Evolutionary conservation across 331 rosid genomes (phyloP).

Genomic region (Malus hybrid): DNA sequence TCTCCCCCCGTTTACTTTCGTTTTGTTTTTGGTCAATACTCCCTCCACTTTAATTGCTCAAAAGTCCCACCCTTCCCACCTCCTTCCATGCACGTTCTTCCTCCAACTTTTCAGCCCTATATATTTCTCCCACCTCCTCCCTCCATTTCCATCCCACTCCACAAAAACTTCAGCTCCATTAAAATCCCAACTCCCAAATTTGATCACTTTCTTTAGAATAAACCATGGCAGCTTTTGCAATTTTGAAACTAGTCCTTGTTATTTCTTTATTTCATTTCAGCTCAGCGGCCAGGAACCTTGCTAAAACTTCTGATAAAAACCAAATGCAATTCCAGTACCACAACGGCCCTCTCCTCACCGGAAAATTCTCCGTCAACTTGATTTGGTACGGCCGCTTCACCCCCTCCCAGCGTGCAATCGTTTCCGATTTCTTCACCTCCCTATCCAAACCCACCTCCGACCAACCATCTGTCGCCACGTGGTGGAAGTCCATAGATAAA

Average conservation of each 20-base stretch:
- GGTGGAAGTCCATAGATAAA: constrained; percentile 69
- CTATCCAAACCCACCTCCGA: constrained; percentile 23
- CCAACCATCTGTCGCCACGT: constrained; percentile 54
- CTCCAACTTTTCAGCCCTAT: neutral
- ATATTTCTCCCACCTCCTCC: neutral
- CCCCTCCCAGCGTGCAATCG: constrained; percentile 50
- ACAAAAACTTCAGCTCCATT: neutral
- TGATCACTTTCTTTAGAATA: neutral
- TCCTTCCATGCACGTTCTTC: neutral
- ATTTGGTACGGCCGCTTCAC: constrained; percentile 74
- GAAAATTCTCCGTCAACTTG: constrained; percentile 47
- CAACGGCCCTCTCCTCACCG: constrained; percentile 53
- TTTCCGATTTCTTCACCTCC: constrained; percentile 60
- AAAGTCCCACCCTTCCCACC: neutral
- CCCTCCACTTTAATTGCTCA: no score
- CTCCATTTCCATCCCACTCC: neutral
- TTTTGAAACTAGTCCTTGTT: neutral
- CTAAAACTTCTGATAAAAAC: neutral
- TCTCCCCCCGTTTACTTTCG: neutral
- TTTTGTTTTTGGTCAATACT: neutral
- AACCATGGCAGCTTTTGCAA: neutral
- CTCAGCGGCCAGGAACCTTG: constrained; percentile 3
- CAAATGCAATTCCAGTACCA: constrained; percentile 31
- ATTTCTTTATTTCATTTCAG: neutral
- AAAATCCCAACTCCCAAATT: neutral